Evolutionary conservation across 805 yeast genomes (phyloP), one percentile per base, ranked within the genome.

Genomic region (Pichia pseudocactophila): DNA sequence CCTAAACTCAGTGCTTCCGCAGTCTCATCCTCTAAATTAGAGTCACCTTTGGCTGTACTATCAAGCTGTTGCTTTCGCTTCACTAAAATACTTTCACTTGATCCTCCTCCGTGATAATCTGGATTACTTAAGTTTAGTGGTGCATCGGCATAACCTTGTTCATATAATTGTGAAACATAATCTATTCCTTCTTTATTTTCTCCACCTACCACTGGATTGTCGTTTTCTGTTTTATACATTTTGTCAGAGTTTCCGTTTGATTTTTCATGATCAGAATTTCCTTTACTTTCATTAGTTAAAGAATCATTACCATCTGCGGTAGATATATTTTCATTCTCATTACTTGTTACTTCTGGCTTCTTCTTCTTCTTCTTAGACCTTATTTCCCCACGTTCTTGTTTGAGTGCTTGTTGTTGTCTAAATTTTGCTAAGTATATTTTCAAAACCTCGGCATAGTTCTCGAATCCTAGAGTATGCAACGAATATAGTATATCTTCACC

Each of bases 391-490:
- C 82, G 62, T 50, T 78, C 84, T 53, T 79, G 86, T 52, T 72
- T 78, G 46, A 80, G 52, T 2, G 86, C 88, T 54, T 83, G 89
- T 51, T 82, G 89, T 45, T 78, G 80, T 51, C 86, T 61, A 56
- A 78, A 79, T 56, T 79, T 80, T 38, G 86, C 82, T 45, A 79
- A 61, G 53, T 79, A 80, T 33, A 79, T 80, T 53, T 79, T 79
- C 49, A 79, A 67, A 32, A 79, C 80, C 54, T 79, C 86, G 22
- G 82, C 72, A 53, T 80, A 80, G 54, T 79, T 79, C 49, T 79
- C 86, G 54, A 79, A 80, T 10, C 86, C 86, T 27, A 79, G 62
- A 8, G 79, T 70, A 33, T 70, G 68, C 80, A 79, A 74, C 8
- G 84, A 79, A 55, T 70, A 75, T 50, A 79, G 57, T 13, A 79